Evolutionary conservation across 2,329 filamentous ascomycete genomes (phyloP), one percentile per base, ranked within the genome.

Genomic region (Acarospora socialis): DNA sequence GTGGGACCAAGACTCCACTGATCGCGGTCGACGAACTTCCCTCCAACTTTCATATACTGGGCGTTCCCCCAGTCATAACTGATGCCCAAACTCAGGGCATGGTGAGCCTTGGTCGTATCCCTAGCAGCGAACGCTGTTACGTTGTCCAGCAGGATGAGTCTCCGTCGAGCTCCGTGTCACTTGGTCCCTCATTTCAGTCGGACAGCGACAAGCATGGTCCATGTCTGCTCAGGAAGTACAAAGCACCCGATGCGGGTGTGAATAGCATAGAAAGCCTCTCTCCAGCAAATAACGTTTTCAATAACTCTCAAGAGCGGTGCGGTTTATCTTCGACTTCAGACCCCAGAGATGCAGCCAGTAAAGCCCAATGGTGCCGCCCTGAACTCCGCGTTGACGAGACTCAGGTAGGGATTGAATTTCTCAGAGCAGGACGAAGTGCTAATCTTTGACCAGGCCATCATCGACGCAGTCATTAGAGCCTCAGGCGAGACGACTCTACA

Each of bases 1-100:
- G 59, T 43, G 55, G 57, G 18, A 47, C 44, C 5, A 36, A 60
- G 25, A 55, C 54, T 12, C 57, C 60, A 4, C 50, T 65, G 8
- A 46, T 65, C 25, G 54, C 60, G 4, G 42, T 62, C 4, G 61
- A 64, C 38, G 61, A 65, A 39, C 46, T 65, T 1, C 59, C 60
- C 3, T 15, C 44, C 2, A 41, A 46, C 13, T 30, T 64, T 22
- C 40, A 41, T 3, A 49, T 65, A 30, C 47, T 46, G 18, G 55
- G 52, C 8, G 46, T 57, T 10, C 45, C 58, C 28, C 53, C 57
- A 10, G 44, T 33, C 4, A 37, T 64, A 7, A 44, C 43, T 24
- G 36, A 49, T 7, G 45, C 45, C 19, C 55, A 61, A 3, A 60
- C 56, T 5, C 47, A 53, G 16, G 56, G 55, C 24, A 62, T 63